Evolutionary conservation across 2,329 filamentous ascomycete genomes (phyloP), one percentile per base, ranked within the genome.

Genomic region (Plenodomus tracheiphilus): DNA sequence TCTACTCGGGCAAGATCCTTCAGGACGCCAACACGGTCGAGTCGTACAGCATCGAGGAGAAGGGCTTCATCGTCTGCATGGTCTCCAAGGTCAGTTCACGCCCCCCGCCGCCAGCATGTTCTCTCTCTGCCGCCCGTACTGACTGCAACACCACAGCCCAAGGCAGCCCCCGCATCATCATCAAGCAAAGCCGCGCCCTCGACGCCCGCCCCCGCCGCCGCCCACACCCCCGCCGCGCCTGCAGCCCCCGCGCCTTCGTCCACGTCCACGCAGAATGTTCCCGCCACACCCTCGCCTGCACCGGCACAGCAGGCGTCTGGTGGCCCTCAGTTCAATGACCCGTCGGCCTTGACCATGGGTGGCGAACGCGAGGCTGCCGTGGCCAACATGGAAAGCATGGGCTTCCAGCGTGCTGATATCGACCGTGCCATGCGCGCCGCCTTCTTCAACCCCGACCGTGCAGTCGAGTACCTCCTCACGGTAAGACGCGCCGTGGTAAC

Each of bases 31-130:
- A 97, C 71, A 96, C 92, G 2, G 89, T 99, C 64, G 91, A 91
- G 75, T 92, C 89, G 35, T 97, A 97, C 80, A 96, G 91, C 77
- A 97, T 99, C 57, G 93, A 99, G 77, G 94, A 97, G 83, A 99
- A 97, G 82, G 94, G 94, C 32, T 99, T 97, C 74, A 91, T 99
- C 66, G 94, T 99, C 53, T 99, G 94, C 79, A 96, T 99, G 86
- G 87, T 96, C 65, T 91, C 90, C 72, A 97, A 97, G 28, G 28
- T 32, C 4, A 32, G 28, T 32, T 11, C 6, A 10, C 11, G 89
- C 92, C 96, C 79, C 36, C 43, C 53, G 13, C 19, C 20, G 19
- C 15, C 36, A n/a, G 13, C 40, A 20, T 10, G 15, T 36, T 39
- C 41, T 48, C 63, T 71, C 42, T 72, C 51, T 54, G 35, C 34